A percentile compares a stretch with the other conserved stretches of the same genome.
These are phyloP conservation scores for Colletotrichum liaoningense DNA, from an alignment of 2,329 filamentous ascomycete genomes.

Conservation along the genomic window DNA sequence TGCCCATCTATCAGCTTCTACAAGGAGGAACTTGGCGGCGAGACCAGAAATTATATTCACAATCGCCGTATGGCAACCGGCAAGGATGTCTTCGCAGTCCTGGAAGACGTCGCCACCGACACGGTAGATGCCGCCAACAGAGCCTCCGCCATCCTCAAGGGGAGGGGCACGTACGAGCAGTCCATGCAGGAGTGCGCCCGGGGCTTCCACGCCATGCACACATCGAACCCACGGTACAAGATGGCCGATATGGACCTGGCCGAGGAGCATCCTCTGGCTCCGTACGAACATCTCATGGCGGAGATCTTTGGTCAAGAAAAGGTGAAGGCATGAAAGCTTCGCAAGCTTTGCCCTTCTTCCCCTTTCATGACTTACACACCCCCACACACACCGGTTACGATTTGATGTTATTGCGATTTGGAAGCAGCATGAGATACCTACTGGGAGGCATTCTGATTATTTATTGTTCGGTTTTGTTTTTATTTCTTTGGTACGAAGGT, in stretches of 20 bases:
- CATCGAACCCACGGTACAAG: constrained; percentile 37
- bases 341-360: neutral
- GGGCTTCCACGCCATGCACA: constrained; percentile 39
- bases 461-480: neutral
- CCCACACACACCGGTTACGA: neutral
- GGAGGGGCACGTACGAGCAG: constrained; percentile 36
- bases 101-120: constrained; percentile 34
- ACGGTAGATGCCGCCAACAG: constrained; percentile 30
- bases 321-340: constrained; percentile 16
- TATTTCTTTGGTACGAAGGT: neutral
- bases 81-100: constrained; percentile 14
- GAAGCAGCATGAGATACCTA: neutral
- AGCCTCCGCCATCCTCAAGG: constrained; percentile 34
- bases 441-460: constrained; percentile 4
- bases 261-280: constrained; percentile 37
- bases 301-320: constrained; percentile 30
- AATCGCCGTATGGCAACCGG: constrained; percentile 31
- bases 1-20: constrained; percentile 34
- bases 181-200: constrained; percentile 35
- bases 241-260: constrained; percentile 36
- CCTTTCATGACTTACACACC: too few relatives aligned
- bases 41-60: constrained; percentile 38
- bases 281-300: constrained; percentile 34
- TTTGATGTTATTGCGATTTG: neutral
- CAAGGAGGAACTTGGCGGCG: constrained; percentile 38